Percentiles rank a stretch among this genome's conserved stretches.
phyloP scores from a whole-genome alignment of 2,329 filamentous ascomycete species.

The Pseudogymnoascus sp. region DNA sequence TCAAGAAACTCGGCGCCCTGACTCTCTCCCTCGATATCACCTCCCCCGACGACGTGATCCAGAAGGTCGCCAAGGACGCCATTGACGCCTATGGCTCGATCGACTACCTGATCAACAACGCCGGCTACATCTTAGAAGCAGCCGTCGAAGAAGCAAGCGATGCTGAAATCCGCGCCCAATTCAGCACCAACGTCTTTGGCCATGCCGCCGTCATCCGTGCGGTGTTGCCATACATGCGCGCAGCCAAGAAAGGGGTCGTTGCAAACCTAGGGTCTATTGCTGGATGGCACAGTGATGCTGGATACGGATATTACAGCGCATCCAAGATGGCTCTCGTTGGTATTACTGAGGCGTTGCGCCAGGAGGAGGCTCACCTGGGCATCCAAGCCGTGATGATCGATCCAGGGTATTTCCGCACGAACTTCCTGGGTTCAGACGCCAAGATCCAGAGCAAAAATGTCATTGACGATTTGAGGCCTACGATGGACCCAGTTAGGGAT shows the following conservation, averaged over 20 bases:
- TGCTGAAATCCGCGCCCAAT: slow-evolving; percentile 35
- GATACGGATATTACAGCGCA: slow-evolving; percentile 38
- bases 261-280: slow-evolving; percentile 42
- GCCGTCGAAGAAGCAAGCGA: slow-evolving; percentile 37
- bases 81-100: slow-evolving; percentile 35
- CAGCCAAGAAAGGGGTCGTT: slow-evolving; percentile 35
- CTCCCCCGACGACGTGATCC: slow-evolving; percentile 28
- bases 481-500: slow-evolving; percentile 7
- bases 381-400: slow-evolving; percentile 41
- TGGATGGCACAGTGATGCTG: slow-evolving; percentile 33
- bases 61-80: slow-evolving; percentile 31
- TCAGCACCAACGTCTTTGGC: slow-evolving; percentile 50
- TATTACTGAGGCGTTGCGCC: slow-evolving; percentile 36
- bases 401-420: slow-evolving; percentile 44
- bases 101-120: slow-evolving; percentile 42
- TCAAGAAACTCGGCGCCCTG: slow-evolving; percentile 31
- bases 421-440: slow-evolving; percentile 31
- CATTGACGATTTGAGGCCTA: slow-evolving; percentile 10
- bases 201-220: slow-evolving; percentile 41
- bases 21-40: slow-evolving; percentile 36
- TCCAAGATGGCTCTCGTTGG: slow-evolving; percentile 40
- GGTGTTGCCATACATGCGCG: slow-evolving; percentile 40
- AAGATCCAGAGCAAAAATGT: slow-evolving; percentile 3
- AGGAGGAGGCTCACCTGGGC: slow-evolving; percentile 38
- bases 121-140: slow-evolving; percentile 38